Base-by-base conservation (phyloP, 2,329 filamentous ascomycete species). In the Colletotrichum chlorophyti region DNA sequence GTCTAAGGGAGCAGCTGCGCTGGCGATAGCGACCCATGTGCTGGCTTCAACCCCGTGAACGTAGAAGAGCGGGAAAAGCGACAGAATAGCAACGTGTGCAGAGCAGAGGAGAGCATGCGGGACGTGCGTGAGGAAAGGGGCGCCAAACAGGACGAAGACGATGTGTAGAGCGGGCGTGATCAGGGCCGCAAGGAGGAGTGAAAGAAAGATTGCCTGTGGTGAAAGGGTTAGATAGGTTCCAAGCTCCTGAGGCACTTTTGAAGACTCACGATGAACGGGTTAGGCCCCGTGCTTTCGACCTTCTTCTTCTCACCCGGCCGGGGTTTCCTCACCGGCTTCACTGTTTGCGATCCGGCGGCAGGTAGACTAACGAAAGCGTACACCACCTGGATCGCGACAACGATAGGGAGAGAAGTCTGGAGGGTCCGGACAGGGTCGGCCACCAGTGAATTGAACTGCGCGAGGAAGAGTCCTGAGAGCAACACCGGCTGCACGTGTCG, bases 81-180 rank as follows among this genome's bases (percentile, higher is more conserved):
- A 85, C 11, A 99, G 85, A 0, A 97, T 75, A 10, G 93, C 85
- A 60, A 98, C 84, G 72, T 98, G 93, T 2, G 89, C 83, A 3
- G 91, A 90, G 72, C 88, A 90, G 31, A 97, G 86, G 27, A 91
- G 71, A 1, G 95, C 99, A 64, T 96, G 89, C 4, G 80, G 70
- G 47, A 89, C 77, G 72, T 97, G 91, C 1, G 91, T 91, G 27
- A 94, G 91, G 50, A 96, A 80, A 0, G 95, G 95, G 7, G 94
- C 95, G 69, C 95, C 95, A 74, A 97, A 96, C 65, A 98, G 89
- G 68, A 98, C 81, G 67, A 96, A 83, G 32, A 87, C 75, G 38
- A 85, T 70, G 70, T 88, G 80, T 19, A 88, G 66, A 24, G 72
- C 72, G 27, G 94, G 83, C 7, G 90, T 88, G 55, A 93, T 79